Evolutionary conservation across 2,329 filamentous ascomycete species (phyloP).

Genomic region (Alternaria burnsii): DNA sequence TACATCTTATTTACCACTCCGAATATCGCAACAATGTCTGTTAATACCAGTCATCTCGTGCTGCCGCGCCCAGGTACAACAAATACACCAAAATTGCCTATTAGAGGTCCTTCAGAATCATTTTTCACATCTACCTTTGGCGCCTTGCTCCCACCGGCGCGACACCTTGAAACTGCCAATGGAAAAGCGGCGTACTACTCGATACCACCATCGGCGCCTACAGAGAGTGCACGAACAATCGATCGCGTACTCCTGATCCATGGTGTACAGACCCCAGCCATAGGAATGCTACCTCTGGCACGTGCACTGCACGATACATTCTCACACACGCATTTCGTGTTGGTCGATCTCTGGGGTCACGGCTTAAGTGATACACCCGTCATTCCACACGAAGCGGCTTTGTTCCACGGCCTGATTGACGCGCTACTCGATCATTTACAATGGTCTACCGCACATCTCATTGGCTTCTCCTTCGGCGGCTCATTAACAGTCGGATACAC

Average conservation of each 20-base stretch:
- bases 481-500: conserved; percentile 53
- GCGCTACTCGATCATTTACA: conserved; percentile 51
- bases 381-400: conserved; percentile 48
- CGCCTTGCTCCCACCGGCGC: conserved; percentile 49
- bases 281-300: conserved; percentile 58
- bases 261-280: conserved; percentile 61
- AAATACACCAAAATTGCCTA: conserved; percentile 22
- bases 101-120: conserved; percentile 51
- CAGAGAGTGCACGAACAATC: conserved; percentile 25
- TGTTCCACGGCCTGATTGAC: conserved; percentile 58
- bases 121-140: conserved; percentile 52
- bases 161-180: conserved; percentile 42
- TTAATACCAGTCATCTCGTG: conserved; percentile 12
- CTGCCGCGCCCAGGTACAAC: conserved; percentile 38
- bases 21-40: not conserved
- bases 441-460: conserved; percentile 57
- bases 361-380: conserved; percentile 61
- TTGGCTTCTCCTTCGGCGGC: conserved; percentile 63
- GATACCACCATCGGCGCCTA: conserved; percentile 48
- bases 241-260: conserved; percentile 58
- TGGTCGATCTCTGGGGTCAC: conserved; percentile 64
- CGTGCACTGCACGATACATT: conserved; percentile 46
- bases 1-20: not conserved
- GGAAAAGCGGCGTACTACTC: conserved; percentile 56
- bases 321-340: conserved; percentile 52